Evolutionary conservation across 164 flowering plant species (phyloP), one percentile per base, ranked within the genome.

Genomic region (Annona cherimola): DNA sequence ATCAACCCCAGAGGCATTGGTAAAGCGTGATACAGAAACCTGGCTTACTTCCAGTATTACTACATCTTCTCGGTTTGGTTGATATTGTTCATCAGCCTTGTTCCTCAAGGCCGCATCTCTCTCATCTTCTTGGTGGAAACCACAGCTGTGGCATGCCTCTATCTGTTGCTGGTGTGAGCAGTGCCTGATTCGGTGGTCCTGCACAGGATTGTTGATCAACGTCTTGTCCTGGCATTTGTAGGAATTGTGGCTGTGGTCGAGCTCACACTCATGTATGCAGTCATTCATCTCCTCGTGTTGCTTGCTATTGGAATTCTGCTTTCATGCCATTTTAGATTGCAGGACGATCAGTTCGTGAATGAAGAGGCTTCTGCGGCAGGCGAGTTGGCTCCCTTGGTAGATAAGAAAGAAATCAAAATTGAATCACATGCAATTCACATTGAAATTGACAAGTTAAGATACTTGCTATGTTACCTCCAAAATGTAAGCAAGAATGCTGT

Each of bases 321-420:
- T 73, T 65, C 85, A 80, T 73, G 85, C 83, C 20, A 66, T 68
- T 63, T 57, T 83, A 55, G 78, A 69, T 63, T 35, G 7, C 45
- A 54, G 4, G 71, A 72, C 19, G 70, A 68, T 68, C 54, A 26
- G 19, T 70, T 55, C 55, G 74, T 71, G 14, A 20, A 45, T 1
- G 81, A 75, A 60, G 76, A 63, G 55, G 70, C 64, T 69, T 43
- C n/a, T 42, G 72, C 70, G 35, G 67, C 63, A 2, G 69, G 71
- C 12, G 74, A 69, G n/a, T 66, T 69, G 16, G 73, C 44, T 68
- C 75, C 72, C 12, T 63, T 68, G 4, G 67, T 61, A 19, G 16
- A 69, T 19, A 69, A 59, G 46, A 57, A 40, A 69, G 35, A 9
- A 2, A 3, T 39, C 18, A 39, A 59, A 1, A 7, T 41, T 1